Evolutionary conservation across 495 filamentous ascomycete species (phyloP).

Genomic region (Hypoxylon crocopeplum): DNA sequence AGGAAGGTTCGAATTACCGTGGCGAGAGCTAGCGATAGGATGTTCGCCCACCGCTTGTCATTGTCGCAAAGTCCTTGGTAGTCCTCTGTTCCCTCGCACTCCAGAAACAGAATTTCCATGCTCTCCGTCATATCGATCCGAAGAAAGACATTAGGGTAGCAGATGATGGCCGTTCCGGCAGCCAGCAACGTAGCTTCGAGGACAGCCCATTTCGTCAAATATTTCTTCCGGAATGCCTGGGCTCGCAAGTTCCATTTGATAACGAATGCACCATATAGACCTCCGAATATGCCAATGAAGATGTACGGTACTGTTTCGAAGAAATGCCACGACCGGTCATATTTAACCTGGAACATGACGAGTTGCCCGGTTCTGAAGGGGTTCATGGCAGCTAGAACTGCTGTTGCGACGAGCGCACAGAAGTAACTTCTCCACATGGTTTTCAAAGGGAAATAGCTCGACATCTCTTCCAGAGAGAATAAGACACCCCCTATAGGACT

Average conservation of each 20-base stretch:
- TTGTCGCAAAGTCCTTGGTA: slow-evolving; percentile 90
- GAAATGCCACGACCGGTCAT: slow-evolving; percentile 97
- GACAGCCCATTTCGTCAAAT: slow-evolving; percentile 82
- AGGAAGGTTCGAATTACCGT: slow-evolving; percentile 82
- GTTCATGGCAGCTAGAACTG: slow-evolving; percentile 94
- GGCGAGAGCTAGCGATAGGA: slow-evolving; percentile 79
- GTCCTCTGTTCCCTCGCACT: slow-evolving; percentile 92
- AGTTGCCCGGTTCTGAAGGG: slow-evolving; percentile 97
- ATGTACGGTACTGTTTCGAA: slow-evolving; percentile 96
- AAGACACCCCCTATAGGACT: slow-evolving; percentile 96
- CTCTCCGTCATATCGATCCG: slow-evolving; percentile 99
- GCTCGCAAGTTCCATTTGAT: slow-evolving; percentile 97
- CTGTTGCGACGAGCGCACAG: slow-evolving; percentile 94
- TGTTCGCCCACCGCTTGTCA: slow-evolving; percentile 77
- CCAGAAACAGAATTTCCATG: slow-evolving; percentile 96
- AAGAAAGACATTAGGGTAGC: slow-evolving; percentile 95
- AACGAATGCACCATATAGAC: slow-evolving; percentile 94
- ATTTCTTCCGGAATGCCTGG: slow-evolving; percentile 94
- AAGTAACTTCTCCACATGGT: slow-evolving; percentile 99
- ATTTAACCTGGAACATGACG: slow-evolving; percentile 98
- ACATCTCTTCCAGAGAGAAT: slow-evolving; percentile 98
- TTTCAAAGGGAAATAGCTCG: slow-evolving; percentile 96
- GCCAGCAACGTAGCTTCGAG: slow-evolving; percentile 89
- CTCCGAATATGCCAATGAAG: slow-evolving; percentile 89
- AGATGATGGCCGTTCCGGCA: slow-evolving; percentile 82